Evolutionary conservation across 116 monocot species (phyloP).

Genomic region (Zostera marina): DNA sequence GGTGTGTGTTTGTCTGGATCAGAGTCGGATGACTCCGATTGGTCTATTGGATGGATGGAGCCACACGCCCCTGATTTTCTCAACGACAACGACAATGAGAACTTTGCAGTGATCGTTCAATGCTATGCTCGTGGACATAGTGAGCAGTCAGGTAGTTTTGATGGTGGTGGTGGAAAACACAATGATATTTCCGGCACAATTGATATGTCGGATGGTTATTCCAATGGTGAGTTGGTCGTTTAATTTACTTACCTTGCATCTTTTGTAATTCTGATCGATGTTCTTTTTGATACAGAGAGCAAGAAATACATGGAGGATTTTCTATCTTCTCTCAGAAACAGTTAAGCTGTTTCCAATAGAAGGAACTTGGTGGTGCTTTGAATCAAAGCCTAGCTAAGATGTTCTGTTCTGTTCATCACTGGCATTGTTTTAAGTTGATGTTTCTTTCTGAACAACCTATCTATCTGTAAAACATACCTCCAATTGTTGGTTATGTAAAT

Average conservation of each 20-base stretch:
- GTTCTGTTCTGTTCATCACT: too few species aligned
- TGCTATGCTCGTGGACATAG: conserved; percentile 46
- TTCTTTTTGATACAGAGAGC: conserved; percentile 11
- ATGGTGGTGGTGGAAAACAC: neutral
- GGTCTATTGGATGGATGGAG: conserved; percentile 87
- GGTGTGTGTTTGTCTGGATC: conserved; percentile 51
- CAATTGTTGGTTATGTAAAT: conserved; percentile 9
- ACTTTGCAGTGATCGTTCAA: conserved; percentile 69
- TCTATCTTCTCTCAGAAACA: conserved; percentile 14
- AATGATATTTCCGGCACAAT: conserved; percentile 8
- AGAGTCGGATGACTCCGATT: conserved; percentile 70
- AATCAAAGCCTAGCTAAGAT: neutral
- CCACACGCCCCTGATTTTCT: conserved; percentile 50
- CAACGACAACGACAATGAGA: conserved; percentile 22
- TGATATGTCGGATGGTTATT: conserved; percentile 3
- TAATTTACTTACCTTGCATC: too few species aligned
- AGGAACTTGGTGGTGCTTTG: neutral
- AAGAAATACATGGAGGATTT: conserved; percentile 18
- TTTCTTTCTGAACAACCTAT: neutral
- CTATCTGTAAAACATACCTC: neutral
- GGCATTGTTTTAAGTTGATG: neutral
- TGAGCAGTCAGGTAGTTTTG: conserved; percentile 11
- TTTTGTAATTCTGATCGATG: neutral
- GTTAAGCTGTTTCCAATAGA: conserved; percentile 1
- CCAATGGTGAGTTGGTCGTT: conserved; percentile 25